A percentile compares a stretch with the other conserved stretches of the same genome.
phyloP scores from a whole-genome alignment of 2,329 filamentous ascomycete species.

The Venturia nashicola region DNA sequence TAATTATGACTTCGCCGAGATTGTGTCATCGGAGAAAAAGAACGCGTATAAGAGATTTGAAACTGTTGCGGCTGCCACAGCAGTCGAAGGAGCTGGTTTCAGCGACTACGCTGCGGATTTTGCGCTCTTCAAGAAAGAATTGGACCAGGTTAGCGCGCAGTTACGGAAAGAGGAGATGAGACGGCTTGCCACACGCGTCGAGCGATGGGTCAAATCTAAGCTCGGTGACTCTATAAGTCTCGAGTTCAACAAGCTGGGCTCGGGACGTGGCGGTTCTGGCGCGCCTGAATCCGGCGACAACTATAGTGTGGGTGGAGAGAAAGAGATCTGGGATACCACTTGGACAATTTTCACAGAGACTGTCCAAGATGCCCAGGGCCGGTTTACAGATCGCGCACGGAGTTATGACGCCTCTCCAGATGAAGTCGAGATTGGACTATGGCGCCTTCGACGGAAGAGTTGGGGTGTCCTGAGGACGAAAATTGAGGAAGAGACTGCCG shows the following conservation, averaged over 20 bases:
- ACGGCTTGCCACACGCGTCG: slow-evolving; percentile 75
- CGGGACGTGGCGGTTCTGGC: slow-evolving; percentile 69
- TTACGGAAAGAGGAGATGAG: slow-evolving; percentile 94
- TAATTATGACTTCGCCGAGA: slow-evolving; percentile 88
- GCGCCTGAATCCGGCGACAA: slow-evolving; percentile 69
- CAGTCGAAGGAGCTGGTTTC: slow-evolving; percentile 74
- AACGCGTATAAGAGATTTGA: slow-evolving; percentile 65
- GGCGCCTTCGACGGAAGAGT: slow-evolving; percentile 84
- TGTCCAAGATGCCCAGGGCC: slow-evolving; percentile 70
- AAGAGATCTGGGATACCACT: slow-evolving; percentile 89
- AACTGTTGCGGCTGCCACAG: slow-evolving; percentile 58
- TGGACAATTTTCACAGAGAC: slow-evolving; percentile 77
- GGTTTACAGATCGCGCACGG: slow-evolving; percentile 78
- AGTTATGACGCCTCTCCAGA: slow-evolving; percentile 88
- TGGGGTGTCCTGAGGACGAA: slow-evolving; percentile 84
- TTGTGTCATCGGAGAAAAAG: slow-evolving; percentile 73
- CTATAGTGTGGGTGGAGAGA: slow-evolving; percentile 49
- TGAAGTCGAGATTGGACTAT: slow-evolving; percentile 84
- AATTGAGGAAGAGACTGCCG: slow-evolving; percentile 96
- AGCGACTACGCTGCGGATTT: slow-evolving; percentile 76
- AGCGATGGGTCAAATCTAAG: slow-evolving; percentile 84
- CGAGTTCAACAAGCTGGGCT: slow-evolving; percentile 93
- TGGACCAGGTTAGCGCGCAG: slow-evolving; percentile 75
- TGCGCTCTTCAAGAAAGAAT: slow-evolving; percentile 72
- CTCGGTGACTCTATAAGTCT: slow-evolving; percentile 78